Percentiles rank a stretch among this genome's conserved stretches.
Evolutionary conservation across 306 rosid genomes (phyloP).

Genomic region (Prunus mume): DNA sequence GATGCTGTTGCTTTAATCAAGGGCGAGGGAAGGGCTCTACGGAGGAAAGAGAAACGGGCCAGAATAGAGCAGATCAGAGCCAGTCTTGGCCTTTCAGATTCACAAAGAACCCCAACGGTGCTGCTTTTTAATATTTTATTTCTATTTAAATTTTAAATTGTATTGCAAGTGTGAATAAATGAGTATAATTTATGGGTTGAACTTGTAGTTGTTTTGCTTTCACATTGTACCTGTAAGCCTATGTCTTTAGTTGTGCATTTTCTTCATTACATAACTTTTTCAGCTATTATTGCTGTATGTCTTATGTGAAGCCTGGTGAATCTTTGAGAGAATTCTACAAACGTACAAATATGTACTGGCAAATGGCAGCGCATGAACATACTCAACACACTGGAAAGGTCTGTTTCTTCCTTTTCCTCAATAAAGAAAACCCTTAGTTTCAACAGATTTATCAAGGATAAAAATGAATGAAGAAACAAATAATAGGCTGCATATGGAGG

Average conservation of each 20-base stretch:
- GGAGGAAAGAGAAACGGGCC: slow-evolving; percentile 89
- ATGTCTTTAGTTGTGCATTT: slow-evolving; percentile 10
- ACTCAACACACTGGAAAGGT: slow-evolving; percentile 99
- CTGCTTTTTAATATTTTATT: not conserved
- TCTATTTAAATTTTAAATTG: not conserved
- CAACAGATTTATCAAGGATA: not conserved
- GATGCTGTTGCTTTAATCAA: slow-evolving; percentile 91
- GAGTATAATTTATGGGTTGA: not conserved
- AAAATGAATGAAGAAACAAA: not conserved
- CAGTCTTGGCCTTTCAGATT: slow-evolving; percentile 96
- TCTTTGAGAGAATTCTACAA: slow-evolving; percentile 79
- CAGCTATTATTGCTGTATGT: slow-evolving; percentile 34
- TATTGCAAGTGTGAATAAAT: not conserved
- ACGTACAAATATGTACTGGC: slow-evolving; percentile 97
- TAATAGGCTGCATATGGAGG: not conserved
- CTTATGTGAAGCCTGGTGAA: slow-evolving; percentile 71
- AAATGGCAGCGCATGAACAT: slow-evolving; percentile 99
- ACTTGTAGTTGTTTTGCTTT: slow-evolving; percentile 1
- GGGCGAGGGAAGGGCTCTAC: slow-evolving; percentile 68
- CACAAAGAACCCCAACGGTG: slow-evolving; percentile 93
- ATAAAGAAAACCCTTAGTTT: not conserved
- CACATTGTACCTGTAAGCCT: not conserved
- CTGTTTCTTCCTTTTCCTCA: slow-evolving; percentile 2
- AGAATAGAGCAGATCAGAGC: slow-evolving; percentile 98
- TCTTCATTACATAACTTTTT: slow-evolving; percentile 18